Conservation (phyloP, 306 rosid genomes). For the Dalbergia cultrata region DNA sequence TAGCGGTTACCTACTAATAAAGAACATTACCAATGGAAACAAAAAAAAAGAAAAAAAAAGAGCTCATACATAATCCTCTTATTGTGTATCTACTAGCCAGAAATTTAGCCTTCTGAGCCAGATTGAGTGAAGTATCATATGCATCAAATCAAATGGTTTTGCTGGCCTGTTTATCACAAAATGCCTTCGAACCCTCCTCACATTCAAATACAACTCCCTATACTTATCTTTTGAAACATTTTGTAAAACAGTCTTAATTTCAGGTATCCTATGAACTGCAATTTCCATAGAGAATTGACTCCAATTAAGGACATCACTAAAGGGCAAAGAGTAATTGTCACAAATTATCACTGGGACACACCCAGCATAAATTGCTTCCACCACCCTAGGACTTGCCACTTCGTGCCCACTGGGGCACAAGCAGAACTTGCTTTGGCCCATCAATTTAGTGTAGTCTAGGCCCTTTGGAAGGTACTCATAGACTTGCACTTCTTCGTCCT, state of each 20-base stretch:
- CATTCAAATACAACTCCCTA: conserved; percentile 56
- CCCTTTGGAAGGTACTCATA: conserved; percentile 65
- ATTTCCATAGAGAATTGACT: conserved; percentile 67
- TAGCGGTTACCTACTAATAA: too few species aligned
- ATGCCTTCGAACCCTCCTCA: conserved; percentile 59
- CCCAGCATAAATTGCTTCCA: conserved; percentile 71
- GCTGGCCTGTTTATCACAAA: conserved; percentile 75
- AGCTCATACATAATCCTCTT: background rate
- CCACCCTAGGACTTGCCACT: conserved; percentile 89
- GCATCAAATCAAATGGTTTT: conserved; percentile 70
- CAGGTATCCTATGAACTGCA: conserved; percentile 54
- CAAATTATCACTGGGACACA: conserved; percentile 83
- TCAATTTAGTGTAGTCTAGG: conserved; percentile 60
- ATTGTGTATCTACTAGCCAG: conserved; percentile 36
- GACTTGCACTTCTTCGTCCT: conserved; percentile 66
- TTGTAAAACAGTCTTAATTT: conserved; percentile 64
- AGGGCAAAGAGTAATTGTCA: conserved; percentile 67
- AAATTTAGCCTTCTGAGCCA: conserved; percentile 73
- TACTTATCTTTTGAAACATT: conserved; percentile 57
- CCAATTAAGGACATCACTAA: conserved; percentile 83
- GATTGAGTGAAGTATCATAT: conserved; percentile 82
- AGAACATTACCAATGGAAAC: too few species aligned
- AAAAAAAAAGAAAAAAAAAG: background rate
- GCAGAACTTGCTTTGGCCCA: conserved; percentile 74
- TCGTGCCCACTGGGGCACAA: conserved; percentile 88